These are phyloP conservation scores for Porcisia hertigi DNA, from an alignment of 208 protist genomes.

Conservation along the genomic window DNA sequence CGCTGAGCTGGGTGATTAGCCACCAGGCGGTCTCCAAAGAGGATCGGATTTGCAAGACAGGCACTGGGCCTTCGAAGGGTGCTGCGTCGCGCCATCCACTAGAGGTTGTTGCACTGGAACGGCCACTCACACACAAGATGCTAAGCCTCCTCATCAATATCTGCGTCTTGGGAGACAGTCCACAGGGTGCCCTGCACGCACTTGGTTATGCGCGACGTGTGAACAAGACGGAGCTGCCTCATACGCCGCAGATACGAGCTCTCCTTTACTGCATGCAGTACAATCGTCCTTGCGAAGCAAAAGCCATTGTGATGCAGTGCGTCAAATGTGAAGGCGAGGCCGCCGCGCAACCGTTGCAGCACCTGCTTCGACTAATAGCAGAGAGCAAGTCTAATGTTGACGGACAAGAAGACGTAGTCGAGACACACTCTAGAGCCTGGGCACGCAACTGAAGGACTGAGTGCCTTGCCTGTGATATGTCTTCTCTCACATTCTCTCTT, in stretches of 20 bases:
- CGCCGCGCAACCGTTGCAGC: constrained; percentile 44
- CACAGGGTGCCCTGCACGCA: constrained; percentile 62
- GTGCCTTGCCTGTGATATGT: not conserved
- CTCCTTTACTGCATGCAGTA: constrained; percentile 81
- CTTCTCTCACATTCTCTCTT: not conserved
- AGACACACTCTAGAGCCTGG: not conserved
- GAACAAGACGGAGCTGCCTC: constrained; percentile 63
- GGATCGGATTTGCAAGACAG: constrained; percentile 55
- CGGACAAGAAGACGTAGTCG: not conserved
- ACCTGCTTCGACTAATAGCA: constrained; percentile 40
- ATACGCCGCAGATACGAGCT: constrained; percentile 63
- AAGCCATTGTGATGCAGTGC: constrained; percentile 62
- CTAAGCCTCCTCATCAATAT: constrained; percentile 78
- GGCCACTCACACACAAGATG: constrained; percentile 45
- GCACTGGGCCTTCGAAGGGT: constrained; percentile 57
- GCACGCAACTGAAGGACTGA: not conserved
- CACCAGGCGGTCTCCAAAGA: constrained; percentile 51
- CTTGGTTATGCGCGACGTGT: constrained; percentile 68
- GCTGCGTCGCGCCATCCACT: constrained; percentile 24
- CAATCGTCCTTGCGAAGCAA: constrained; percentile 67
- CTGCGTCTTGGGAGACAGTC: constrained; percentile 75
- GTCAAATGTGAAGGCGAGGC: constrained; percentile 41
- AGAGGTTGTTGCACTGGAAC: constrained; percentile 24
- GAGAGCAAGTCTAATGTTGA: constrained; percentile 18
- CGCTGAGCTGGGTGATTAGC: constrained; percentile 69